These are phyloP conservation scores for Malus hybrid DNA, from an alignment of 331 rosid species.

Conservation along the genomic window DNA sequence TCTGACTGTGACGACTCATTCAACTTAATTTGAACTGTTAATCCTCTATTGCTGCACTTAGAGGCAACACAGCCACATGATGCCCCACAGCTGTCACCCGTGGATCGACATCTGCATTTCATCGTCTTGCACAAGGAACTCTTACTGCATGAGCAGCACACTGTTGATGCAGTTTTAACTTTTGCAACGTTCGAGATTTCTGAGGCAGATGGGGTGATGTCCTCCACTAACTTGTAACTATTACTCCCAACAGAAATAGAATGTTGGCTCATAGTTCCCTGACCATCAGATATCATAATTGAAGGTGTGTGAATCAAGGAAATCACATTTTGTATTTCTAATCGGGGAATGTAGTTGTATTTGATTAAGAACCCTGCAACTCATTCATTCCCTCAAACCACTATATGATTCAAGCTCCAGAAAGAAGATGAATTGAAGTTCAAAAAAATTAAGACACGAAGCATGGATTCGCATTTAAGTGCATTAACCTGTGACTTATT, in stretches of 20 bases:
- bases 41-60: conserved; percentile 75
- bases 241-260: conserved; percentile 36
- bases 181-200: conserved; percentile 20
- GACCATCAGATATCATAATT: conserved; percentile 21
- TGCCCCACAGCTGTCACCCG: conserved; percentile 64
- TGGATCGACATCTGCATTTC: conserved; percentile 80
- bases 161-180: conserved; percentile 27
- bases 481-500: conserved; percentile 51
- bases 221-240: conserved; percentile 15
- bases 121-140: conserved; percentile 80
- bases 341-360: not conserved
- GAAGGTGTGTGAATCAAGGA: not conserved
- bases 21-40: conserved; percentile 9
- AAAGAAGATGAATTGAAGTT: not conserved
- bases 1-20: conserved; percentile 28
- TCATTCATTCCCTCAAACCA: not conserved
- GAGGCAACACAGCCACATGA: conserved; percentile 68
- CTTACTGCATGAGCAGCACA: conserved; percentile 86
- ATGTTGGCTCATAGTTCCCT: conserved; percentile 31
- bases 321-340: not conserved
- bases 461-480: conserved; percentile 6
- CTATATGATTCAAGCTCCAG: not conserved
- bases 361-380: not conserved
- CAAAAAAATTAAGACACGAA: not conserved
- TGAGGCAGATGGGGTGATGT: conserved; percentile 28